phyloP scores from a whole-genome alignment of 352 stramenopile genomes.

The Phytophthora sansomeana region DNA sequence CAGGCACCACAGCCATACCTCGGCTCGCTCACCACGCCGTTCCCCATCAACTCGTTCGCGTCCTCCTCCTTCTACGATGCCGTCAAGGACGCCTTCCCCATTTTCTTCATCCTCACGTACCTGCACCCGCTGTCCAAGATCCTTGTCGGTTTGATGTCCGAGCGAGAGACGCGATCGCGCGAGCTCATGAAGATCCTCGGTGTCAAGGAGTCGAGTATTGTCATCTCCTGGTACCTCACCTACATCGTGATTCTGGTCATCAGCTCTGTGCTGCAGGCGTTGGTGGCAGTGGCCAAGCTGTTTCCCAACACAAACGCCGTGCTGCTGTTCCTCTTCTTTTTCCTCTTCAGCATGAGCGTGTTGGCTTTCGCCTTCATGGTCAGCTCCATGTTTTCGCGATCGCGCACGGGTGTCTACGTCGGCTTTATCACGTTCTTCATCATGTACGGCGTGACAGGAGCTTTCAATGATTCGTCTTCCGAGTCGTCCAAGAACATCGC shows the following conservation, averaged over 20 bases:
- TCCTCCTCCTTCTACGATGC: slow-evolving; percentile 50
- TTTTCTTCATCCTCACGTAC: slow-evolving; percentile 42
- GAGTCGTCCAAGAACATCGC: slow-evolving; percentile 42
- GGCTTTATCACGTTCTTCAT: slow-evolving; percentile 48
- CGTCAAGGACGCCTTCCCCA: slow-evolving; percentile 33
- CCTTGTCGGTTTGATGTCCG: slow-evolving; percentile 37
- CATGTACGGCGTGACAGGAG: slow-evolving; percentile 33
- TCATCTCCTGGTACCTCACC: slow-evolving; percentile 53
- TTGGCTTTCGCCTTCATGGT: slow-evolving; percentile 44
- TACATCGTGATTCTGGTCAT: slow-evolving; percentile 48
- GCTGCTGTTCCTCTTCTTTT: slow-evolving; percentile 43
- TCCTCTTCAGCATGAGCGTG: slow-evolving; percentile 42
- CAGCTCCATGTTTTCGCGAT: slow-evolving; percentile 46
- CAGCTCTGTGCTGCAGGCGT: slow-evolving; percentile 38
- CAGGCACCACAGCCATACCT: slow-evolving; percentile 50
- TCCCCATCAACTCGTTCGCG: slow-evolving; percentile 37
- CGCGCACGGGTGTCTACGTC: slow-evolving; percentile 44
- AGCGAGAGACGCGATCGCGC: slow-evolving; percentile 41
- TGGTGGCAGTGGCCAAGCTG: slow-evolving; percentile 30
- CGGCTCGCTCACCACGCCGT: slow-evolving; percentile 36
- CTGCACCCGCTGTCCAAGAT: slow-evolving; percentile 43
- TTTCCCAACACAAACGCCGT: slow-evolving; percentile 41
- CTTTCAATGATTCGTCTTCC: slow-evolving; percentile 60
- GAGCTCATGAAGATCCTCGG: slow-evolving; percentile 50
- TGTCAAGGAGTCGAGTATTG: slow-evolving; percentile 42